Percentiles rank a stretch among this genome's conserved stretches.
Conservation (phyloP, 2,329 filamentous ascomycete species). For the Xylariaceae sp. region DNA sequence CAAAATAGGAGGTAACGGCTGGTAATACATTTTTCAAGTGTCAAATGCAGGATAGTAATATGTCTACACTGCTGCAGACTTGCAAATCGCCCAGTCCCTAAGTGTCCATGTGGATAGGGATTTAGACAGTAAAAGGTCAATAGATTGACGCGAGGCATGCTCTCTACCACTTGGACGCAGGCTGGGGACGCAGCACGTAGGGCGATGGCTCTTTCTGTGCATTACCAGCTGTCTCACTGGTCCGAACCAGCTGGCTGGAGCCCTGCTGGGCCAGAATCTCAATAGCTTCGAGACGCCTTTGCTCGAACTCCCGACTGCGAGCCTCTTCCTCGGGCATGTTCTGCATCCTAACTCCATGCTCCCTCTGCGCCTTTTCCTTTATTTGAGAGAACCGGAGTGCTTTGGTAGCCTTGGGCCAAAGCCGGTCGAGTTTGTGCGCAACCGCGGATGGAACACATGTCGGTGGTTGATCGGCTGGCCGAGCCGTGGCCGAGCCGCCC, state of each 20-base stretch:
- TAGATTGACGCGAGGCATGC: neutral
- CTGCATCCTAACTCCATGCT: constrained; percentile 38
- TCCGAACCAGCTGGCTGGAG: constrained; percentile 16
- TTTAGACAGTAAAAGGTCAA: no score
- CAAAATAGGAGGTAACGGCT: no score
- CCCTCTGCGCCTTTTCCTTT: constrained; percentile 39
- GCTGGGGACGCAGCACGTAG: constrained; percentile 2
- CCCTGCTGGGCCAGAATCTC: constrained; percentile 31
- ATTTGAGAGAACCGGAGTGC: constrained; percentile 39
- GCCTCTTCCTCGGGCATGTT: constrained; percentile 43
- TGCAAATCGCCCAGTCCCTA: no score
- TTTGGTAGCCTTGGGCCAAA: constrained; percentile 41
- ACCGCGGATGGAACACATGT: constrained; percentile 34
- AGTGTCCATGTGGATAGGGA: no score
- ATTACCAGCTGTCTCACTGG: constrained; percentile 9
- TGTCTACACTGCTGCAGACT: no score
- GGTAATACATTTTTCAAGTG: no score
- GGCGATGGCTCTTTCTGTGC: constrained; percentile 8
- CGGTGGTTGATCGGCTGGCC: constrained; percentile 33
- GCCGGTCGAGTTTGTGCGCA: constrained; percentile 44
- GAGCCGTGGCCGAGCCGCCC: constrained; percentile 46
- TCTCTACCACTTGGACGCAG: neutral
- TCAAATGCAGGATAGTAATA: no score
- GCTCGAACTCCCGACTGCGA: constrained; percentile 46
- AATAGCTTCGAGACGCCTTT: constrained; percentile 41